Evolutionary conservation across 2,329 filamentous ascomycete species (phyloP), one percentile per base, ranked within the genome.

Genomic region (Ophiostoma fasciatum): DNA sequence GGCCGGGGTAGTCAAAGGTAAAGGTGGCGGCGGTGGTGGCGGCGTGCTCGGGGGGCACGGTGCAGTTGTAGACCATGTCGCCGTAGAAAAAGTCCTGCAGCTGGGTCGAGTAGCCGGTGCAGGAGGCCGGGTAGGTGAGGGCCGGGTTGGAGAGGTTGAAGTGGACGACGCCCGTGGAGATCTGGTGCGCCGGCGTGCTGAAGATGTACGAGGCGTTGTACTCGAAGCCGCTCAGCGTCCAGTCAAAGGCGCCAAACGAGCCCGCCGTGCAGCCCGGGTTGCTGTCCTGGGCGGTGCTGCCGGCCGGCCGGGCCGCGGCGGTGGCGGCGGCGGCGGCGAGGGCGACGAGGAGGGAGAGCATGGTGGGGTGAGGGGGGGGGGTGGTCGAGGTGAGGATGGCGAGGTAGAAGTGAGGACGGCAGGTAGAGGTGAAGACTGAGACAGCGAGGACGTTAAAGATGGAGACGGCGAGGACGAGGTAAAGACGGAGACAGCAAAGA

Each of bases 61-160:
- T 43, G 55, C 67, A 71, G 7, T 49, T 48, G 54, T 68, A 70
- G 30, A 46, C 35, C 23, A 58, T 14, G 34, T 49, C 59, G 45
- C 63, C 66, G 49, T 64, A 66, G 54, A 68, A 71, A 48, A 66
- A 70, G 45, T 66, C 60, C 9, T 33, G 40, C 5, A 68, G 56
- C 50, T 58, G 56, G 42, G 43, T 51, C 49, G 62, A 68, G 15
- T 43, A 12, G 30, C 53, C 62, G 20, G 42, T 43, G 59, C 67
- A 71, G 35, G 34, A 30, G 8, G 55, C 49, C 17, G 43, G 45
- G 42, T 58, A 55, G 27, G 51, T 43, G 26, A 66, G 45, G 22
- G 55, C 62, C 12, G 59, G 53, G 57, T 68, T 69, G 36, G 50
- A 46, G n/a, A 70, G 52, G 42, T 60, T 63, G 54, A 71, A 71